Percentiles rank a stretch among this genome's conserved stretches.
Evolutionary conservation across 2,329 filamentous ascomycete genomes (phyloP).

Genomic region (Colletotrichum coccodes): DNA sequence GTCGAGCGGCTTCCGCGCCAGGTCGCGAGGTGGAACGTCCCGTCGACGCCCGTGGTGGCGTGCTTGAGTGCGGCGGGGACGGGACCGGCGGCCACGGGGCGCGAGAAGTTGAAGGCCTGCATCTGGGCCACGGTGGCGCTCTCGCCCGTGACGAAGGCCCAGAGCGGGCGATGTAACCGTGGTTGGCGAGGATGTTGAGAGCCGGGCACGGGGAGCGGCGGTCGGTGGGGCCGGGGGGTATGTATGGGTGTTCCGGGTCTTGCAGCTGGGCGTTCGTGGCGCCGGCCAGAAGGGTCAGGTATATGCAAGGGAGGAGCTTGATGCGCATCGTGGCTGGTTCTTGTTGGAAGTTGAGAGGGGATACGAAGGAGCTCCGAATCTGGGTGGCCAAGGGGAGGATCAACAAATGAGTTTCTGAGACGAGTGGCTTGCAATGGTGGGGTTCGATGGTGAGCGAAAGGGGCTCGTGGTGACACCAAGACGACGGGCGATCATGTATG

Average conservation of each 20-base stretch:
- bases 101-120: constrained; percentile 14
- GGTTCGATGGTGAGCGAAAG: no score
- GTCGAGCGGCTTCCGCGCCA: constrained; percentile 16
- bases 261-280: background rate
- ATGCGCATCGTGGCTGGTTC: background rate
- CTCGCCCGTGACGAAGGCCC: constrained; percentile 14
- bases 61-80: constrained; percentile 3
- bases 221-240: background rate
- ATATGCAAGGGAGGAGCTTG: background rate
- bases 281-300: background rate
- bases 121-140: constrained; percentile 9
- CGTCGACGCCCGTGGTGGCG: constrained; percentile 9
- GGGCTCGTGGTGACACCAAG: background rate
- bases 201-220: constrained; percentile 13
- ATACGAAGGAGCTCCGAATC: background rate
- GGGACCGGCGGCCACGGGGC: background rate
- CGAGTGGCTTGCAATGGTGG: background rate
- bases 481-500: no score
- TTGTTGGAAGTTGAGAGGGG: background rate
- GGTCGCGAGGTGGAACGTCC: constrained; percentile 16
- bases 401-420: rapidly evolving
- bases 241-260: background rate
- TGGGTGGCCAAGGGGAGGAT: background rate
- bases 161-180: constrained; percentile 15
- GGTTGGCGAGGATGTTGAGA: constrained; percentile 12